phyloP scores from a whole-genome alignment of 768 basidiomycete species.

The Russula sp. region DNA sequence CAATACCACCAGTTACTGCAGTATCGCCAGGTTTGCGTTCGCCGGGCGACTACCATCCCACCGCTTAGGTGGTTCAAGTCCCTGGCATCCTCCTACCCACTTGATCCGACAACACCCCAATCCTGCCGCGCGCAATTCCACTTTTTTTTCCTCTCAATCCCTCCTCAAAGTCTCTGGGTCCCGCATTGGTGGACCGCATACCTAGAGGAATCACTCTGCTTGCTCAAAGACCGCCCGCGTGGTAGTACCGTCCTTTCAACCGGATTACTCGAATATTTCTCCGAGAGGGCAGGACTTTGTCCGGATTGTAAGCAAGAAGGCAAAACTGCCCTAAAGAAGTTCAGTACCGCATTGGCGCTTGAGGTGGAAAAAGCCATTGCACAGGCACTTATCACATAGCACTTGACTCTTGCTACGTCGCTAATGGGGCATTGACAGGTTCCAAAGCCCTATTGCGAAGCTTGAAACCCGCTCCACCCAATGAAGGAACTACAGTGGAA shows the following conservation, averaged over 20 bases:
- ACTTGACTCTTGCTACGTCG: not conserved
- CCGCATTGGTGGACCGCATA: constrained; percentile 22
- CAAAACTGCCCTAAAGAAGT: constrained; percentile 11
- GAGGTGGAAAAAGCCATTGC: constrained; percentile 19
- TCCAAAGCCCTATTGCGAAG: constrained; percentile 17
- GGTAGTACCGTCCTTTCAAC: constrained; percentile 14
- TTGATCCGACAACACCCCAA: constrained; percentile 9
- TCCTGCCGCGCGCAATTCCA: constrained; percentile 20
- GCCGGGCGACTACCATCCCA: constrained; percentile 12
- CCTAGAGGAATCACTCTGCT: constrained; percentile 10
- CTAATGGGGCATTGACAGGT: constrained; percentile 13
- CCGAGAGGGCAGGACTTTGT: constrained; percentile 3
- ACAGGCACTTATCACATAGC: constrained; percentile 3
- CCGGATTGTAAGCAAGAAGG: constrained; percentile 20
- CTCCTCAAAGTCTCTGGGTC: constrained; percentile 20
- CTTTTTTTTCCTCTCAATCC: constrained; percentile 17
- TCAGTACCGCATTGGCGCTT: constrained; percentile 15
- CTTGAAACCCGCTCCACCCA: not conserved
- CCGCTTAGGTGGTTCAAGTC: constrained; percentile 18
- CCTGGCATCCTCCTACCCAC: constrained; percentile 4
- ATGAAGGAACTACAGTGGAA: not conserved
- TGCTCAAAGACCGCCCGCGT: constrained; percentile 18
- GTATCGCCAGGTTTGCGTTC: constrained; percentile 16
- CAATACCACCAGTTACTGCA: constrained; percentile 17
- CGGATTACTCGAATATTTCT: constrained; percentile 12